Conservation (phyloP, 495 filamentous ascomycete species). For the Penicillium psychrofluorescens region DNA sequence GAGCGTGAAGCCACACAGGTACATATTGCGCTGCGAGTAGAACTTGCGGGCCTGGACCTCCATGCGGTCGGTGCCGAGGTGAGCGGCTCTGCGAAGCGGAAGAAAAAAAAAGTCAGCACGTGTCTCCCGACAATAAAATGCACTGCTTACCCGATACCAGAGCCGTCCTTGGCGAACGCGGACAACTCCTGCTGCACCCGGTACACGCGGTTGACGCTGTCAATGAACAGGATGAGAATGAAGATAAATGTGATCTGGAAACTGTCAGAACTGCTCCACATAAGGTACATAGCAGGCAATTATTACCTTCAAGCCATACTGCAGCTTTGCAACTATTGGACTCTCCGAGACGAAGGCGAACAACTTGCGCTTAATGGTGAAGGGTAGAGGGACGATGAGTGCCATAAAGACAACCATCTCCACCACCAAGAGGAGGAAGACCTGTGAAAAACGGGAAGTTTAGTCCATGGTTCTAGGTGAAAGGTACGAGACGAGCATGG, state of each 20-base stretch:
- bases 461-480: neutral
- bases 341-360: constrained; percentile 93
- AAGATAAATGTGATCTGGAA: constrained; percentile 95
- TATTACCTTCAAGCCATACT: constrained; percentile 69
- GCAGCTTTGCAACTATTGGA: constrained; percentile 67
- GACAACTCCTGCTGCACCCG: constrained; percentile 85
- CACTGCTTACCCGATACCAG: constrained; percentile 33
- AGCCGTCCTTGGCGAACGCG: constrained; percentile 45
- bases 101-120: neutral
- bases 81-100: constrained; percentile 49
- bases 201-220: constrained; percentile 98
- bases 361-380: constrained; percentile 75
- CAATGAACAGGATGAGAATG: constrained; percentile 94
- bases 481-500: neutral
- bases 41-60: constrained; percentile 99
- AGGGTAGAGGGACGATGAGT: constrained; percentile 87
- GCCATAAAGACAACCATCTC: constrained; percentile 93
- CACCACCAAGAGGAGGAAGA: constrained; percentile 82
- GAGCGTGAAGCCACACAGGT: constrained; percentile 97
- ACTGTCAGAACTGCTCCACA: constrained; percentile 1
- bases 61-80: constrained; percentile 83
- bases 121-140: neutral
- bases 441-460: constrained; percentile 43
- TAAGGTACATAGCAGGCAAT: neutral
- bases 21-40: constrained; percentile 99